Percentiles rank a stretch among this genome's conserved stretches.
Conservation (phyloP, 148 eudicot species). For the Fagopyrum esculentum region DNA sequence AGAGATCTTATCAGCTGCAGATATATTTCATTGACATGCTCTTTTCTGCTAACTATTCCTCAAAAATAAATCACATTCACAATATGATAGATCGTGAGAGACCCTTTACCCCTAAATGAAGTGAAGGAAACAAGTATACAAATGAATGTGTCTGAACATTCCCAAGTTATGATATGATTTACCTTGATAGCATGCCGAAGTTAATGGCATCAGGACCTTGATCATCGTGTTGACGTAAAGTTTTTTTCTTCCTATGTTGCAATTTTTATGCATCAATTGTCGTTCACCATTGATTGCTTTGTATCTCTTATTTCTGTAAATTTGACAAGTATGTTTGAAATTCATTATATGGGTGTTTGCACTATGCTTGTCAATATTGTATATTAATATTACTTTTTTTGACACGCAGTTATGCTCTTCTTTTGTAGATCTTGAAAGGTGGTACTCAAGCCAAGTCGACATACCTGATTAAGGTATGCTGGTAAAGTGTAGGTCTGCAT, state of each 20-base stretch:
- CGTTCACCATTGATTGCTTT: not conserved
- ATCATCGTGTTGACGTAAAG: not conserved
- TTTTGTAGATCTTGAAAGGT: slow-evolving; percentile 70
- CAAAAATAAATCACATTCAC: not conserved
- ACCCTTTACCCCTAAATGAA: not conserved
- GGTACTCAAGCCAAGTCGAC: slow-evolving; percentile 45
- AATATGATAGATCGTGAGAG: not conserved
- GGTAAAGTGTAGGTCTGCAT: not conserved
- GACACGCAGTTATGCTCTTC: slow-evolving; percentile 60
- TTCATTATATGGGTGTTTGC: not conserved
- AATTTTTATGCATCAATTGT: slow-evolving; percentile 2
- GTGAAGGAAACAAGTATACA: not conserved
- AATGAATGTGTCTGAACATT: not conserved
- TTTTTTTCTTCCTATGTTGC: not conserved
- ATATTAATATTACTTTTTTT: slow-evolving; percentile 37
- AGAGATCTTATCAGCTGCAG: not conserved
- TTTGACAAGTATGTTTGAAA: not conserved
- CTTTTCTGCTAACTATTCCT: not conserved
- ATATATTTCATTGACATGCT: not conserved
- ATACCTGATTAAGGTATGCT: slow-evolving; percentile 62
- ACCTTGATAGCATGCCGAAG: not conserved
- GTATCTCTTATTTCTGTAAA: not conserved
- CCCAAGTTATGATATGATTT: not conserved
- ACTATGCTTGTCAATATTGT: not conserved
- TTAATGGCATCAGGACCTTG: not conserved